Evolutionary conservation across 176 grass and related monocot genomes (phyloP).

Genomic region (Dactylis glomerata): DNA sequence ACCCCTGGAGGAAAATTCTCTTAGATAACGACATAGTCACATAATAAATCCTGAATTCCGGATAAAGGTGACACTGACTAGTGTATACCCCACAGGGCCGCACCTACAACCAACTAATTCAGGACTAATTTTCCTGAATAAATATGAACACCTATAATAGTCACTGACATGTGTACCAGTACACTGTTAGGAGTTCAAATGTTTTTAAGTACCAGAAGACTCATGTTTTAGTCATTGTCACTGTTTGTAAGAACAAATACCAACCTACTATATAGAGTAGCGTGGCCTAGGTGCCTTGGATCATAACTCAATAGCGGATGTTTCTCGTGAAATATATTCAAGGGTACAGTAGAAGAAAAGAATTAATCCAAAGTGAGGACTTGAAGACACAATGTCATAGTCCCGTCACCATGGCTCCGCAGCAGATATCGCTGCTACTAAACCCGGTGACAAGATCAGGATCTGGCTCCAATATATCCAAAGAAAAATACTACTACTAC

Average conservation of each 20-base stretch:
- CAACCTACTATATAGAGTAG: not conserved
- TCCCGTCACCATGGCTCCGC: not conserved
- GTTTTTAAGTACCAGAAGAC: not conserved
- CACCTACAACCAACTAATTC: no score
- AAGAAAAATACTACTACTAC: not conserved
- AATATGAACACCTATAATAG: not conserved
- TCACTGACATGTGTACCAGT: not conserved
- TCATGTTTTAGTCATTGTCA: not conserved
- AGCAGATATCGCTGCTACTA: not conserved
- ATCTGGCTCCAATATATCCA: not conserved
- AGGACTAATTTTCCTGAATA: no score
- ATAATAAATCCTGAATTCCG: not conserved
- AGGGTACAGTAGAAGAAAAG: slow-evolving; percentile 14
- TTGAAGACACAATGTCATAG: not conserved
- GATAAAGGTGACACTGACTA: not conserved
- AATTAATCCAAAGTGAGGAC: slow-evolving; percentile 19
- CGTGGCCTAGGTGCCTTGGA: not conserved
- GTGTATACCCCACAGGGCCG: no score
- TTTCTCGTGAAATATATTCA: not conserved
- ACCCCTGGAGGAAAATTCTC: no score
- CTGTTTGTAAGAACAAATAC: not conserved
- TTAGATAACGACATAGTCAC: not conserved
- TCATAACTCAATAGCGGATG: not conserved
- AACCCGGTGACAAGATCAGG: not conserved
- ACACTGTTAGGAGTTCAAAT: not conserved